These are phyloP conservation scores for Escallonia rubra DNA, from an alignment of 129 eudicot genomes.

Conservation along the genomic window DNA sequence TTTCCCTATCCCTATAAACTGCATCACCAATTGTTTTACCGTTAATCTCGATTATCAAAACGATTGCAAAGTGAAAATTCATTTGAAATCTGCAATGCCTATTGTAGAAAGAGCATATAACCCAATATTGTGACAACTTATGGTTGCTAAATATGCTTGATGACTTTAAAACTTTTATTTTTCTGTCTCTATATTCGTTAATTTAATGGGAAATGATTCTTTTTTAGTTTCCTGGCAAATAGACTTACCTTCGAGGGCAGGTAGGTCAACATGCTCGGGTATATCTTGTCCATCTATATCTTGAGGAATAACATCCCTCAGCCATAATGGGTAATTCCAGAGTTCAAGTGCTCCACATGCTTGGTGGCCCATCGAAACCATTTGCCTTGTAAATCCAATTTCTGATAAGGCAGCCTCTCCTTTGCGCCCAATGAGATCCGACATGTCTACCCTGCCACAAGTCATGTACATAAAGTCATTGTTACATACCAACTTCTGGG, in stretches of 20 bases:
- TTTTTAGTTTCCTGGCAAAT: no score
- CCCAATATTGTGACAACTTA: no score
- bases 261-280: slow-evolving; percentile 31
- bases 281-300: slow-evolving; percentile 35
- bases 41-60: no score
- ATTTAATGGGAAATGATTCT: no score
- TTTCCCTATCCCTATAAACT: slow-evolving; percentile 58
- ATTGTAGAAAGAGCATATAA: no score
- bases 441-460: slow-evolving; percentile 35
- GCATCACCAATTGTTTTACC: slow-evolving; percentile 10
- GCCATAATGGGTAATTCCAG: slow-evolving; percentile 48
- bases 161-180: no score
- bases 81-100: no score
- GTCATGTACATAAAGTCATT: no score
- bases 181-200: no score
- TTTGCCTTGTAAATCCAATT: slow-evolving; percentile 37
- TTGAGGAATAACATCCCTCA: slow-evolving; percentile 36
- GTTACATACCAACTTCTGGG: no score
- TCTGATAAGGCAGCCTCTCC: slow-evolving; percentile 26
- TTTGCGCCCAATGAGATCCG: slow-evolving; percentile 23
- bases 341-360: slow-evolving; percentile 50
- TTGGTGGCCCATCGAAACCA: slow-evolving; percentile 64
- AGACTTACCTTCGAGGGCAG: slow-evolving; percentile 45
- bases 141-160: no score
- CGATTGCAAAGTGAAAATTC: no score